phyloP scores from a whole-genome alignment of 345 rosid genomes.

The Salix viminalis region DNA sequence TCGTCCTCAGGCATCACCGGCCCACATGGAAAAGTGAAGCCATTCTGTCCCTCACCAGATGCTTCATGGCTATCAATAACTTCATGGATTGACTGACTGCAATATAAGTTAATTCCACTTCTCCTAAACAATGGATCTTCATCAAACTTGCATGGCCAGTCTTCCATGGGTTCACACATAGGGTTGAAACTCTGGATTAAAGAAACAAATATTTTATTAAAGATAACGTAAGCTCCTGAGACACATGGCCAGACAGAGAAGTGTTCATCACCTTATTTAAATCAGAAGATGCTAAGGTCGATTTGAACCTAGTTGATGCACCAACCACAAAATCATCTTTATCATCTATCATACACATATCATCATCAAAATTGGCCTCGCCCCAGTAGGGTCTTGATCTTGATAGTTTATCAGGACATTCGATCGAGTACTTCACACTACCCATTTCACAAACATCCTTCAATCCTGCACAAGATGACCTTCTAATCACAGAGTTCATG shows the following conservation, averaged over 20 bases:
- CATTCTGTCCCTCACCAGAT: slow-evolving; percentile 39
- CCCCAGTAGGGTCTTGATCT: slow-evolving; percentile 17
- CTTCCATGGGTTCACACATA: slow-evolving; percentile 71
- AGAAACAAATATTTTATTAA: slow-evolving; percentile 12
- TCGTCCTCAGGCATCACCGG: slow-evolving; percentile 22
- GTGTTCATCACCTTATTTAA: slow-evolving; percentile 56
- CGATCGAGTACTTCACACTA: slow-evolving; percentile 15
- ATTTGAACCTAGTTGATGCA: slow-evolving; percentile 41
- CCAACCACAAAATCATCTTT: slow-evolving; percentile 57
- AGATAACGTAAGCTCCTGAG: background rate
- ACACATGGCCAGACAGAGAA: slow-evolving; percentile 11
- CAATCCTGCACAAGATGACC: slow-evolving; percentile 64
- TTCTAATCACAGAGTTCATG: slow-evolving; percentile 45
- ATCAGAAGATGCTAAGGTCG: slow-evolving; percentile 47
- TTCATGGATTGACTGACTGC: slow-evolving; percentile 26
- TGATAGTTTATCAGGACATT: slow-evolving; percentile 36
- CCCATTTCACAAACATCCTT: slow-evolving; percentile 37
- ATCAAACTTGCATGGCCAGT: slow-evolving; percentile 63
- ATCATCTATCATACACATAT: slow-evolving; percentile 46
- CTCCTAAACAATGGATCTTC: slow-evolving; percentile 40
- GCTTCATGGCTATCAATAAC: slow-evolving; percentile 30
- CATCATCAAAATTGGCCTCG: slow-evolving; percentile 21
- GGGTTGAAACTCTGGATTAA: slow-evolving; percentile 77
- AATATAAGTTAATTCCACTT: slow-evolving; percentile 34
- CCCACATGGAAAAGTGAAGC: slow-evolving; percentile 46